Evolutionary conservation across 495 filamentous ascomycete species (phyloP), one percentile per base, ranked within the genome.

Genomic region (Penicillium egyptiacum): DNA sequence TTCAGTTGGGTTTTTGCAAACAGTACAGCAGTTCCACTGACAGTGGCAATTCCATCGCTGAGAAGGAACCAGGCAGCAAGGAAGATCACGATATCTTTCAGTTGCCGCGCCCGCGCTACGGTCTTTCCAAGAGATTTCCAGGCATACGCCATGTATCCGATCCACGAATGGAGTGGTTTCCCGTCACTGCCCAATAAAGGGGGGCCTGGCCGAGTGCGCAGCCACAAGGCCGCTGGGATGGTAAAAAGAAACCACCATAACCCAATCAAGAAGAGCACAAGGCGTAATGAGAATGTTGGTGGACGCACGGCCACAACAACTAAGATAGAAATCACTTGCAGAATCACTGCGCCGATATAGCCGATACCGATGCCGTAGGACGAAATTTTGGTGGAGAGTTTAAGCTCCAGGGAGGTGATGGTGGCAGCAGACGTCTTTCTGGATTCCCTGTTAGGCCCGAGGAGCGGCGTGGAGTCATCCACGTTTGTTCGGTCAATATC

Each of bases 181-280:
- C 74, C 71, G 41, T 74, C 59, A 5, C 56, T 59, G 6, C 64
- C 58, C 31, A 69, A 62, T 3, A 98, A 68, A 11, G 91, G 90
- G 2, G 94, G 94, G 0, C 94, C 94, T 9, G 94, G 94, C 28
- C 94, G 83, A 16, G 93, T 85, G 22, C 92, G 84, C n/a, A 98
- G 81, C 90, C 91, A 97, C 57, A 96, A 70, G 22, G 87, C 88
- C 8, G 92, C 89, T 4, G 94, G 94, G 51, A 97, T 84, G 11
- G 92, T 93, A 64, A 98, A 98, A 35, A 84, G 50, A 50, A 94
- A 86, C 94, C 94, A 98, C 94, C 94, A 98, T n/a, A 85, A 70
- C 14, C 94, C 94, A 49, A 97, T 85, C 39, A 91, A 66, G 65
- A 95, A 92, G 10, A 98, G 80, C 4, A 92, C 90, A 30, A 96